Conservation (phyloP, 164 flowering plant species). For the Saururus chinensis region DNA sequence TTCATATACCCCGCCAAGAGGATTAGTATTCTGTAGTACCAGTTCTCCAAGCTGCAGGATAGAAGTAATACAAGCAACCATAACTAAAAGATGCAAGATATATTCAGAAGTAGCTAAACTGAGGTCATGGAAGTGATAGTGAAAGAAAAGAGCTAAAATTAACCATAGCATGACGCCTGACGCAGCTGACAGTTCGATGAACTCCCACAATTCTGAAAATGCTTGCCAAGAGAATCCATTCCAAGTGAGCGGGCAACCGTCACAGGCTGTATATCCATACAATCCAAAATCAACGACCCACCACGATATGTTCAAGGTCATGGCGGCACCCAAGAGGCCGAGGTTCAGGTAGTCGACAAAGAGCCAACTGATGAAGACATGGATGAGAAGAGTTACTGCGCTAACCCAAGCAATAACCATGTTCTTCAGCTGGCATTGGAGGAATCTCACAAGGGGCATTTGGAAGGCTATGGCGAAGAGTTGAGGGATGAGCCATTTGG, state of each 20-base stretch:
- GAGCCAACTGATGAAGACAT: conserved; percentile 32
- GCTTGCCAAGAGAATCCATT: conserved; percentile 38
- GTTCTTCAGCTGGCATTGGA: conserved; percentile 47
- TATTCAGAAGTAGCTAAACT: too few species aligned
- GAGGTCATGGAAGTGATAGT: too few species aligned
- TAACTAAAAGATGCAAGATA: conserved; percentile 1
- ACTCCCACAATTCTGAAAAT: conserved; percentile 38
- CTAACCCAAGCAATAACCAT: conserved; percentile 29
- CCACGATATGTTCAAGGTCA: conserved; percentile 37
- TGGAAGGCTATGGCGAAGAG: conserved; percentile 40
- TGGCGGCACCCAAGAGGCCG: conserved; percentile 32
- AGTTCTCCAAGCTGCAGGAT: conserved; percentile 51
- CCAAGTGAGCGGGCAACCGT: conserved; percentile 47
- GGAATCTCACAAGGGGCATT: conserved; percentile 38
- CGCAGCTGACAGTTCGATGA: conserved; percentile 36
- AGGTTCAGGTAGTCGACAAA: conserved; percentile 18
- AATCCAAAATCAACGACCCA: conserved; percentile 27
- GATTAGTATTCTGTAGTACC: conserved; percentile 58
- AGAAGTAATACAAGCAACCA: neutral
- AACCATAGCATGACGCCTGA: conserved; percentile 51
- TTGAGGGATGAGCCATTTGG: conserved; percentile 34
- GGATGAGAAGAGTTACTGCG: conserved; percentile 18
- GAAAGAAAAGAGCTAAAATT: neutral
- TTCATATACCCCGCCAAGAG: conserved; percentile 51
- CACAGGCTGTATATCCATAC: conserved; percentile 22